Evolutionary conservation across 352 stramenopile species (phyloP).

Genomic region (Phytophthora tubulina): DNA sequence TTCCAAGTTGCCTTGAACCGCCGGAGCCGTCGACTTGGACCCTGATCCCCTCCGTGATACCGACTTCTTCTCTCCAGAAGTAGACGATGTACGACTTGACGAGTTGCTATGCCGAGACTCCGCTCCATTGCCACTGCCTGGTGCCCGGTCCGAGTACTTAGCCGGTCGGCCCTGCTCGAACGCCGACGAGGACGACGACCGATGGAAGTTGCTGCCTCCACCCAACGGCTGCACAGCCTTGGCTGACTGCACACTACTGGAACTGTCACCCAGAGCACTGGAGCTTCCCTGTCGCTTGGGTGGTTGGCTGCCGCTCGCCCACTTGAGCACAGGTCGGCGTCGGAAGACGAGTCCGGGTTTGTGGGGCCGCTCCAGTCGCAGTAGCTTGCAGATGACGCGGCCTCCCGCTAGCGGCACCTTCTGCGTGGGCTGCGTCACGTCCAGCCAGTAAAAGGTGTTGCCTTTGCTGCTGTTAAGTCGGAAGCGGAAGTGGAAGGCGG

Average conservation of each 20-base stretch:
- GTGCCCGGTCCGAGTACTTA: constrained; percentile 73
- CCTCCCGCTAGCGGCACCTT: constrained; percentile 82
- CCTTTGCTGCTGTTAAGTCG: constrained; percentile 71
- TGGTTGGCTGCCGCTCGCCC: constrained; percentile 43
- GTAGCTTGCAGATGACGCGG: constrained; percentile 85
- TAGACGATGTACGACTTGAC: constrained; percentile 27
- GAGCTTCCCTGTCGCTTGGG: constrained; percentile 34
- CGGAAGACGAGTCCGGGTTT: constrained; percentile 75
- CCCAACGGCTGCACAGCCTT: constrained; percentile 30
- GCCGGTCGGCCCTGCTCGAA: constrained; percentile 65
- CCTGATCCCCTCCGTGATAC: constrained; percentile 49
- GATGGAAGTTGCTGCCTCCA: constrained; percentile 44
- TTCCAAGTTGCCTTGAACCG: constrained; percentile 62
- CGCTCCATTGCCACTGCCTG: constrained; percentile 18
- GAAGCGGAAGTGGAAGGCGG: constrained; percentile 87
- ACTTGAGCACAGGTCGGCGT: constrained; percentile 79
- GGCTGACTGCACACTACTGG: constrained; percentile 29
- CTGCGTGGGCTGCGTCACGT: constrained; percentile 61
- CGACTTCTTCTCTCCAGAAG: constrained; percentile 33
- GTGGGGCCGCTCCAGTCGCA: constrained; percentile 69
- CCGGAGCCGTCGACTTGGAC: constrained; percentile 34
- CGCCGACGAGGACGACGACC: constrained; percentile 49
- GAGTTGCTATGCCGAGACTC: constrained; percentile 42
- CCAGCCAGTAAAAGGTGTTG: constrained; percentile 85
- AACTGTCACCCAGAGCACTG: constrained; percentile 29